phyloP scores from a whole-genome alignment of 768 basidiomycete species.

The Boletus edulis region DNA sequence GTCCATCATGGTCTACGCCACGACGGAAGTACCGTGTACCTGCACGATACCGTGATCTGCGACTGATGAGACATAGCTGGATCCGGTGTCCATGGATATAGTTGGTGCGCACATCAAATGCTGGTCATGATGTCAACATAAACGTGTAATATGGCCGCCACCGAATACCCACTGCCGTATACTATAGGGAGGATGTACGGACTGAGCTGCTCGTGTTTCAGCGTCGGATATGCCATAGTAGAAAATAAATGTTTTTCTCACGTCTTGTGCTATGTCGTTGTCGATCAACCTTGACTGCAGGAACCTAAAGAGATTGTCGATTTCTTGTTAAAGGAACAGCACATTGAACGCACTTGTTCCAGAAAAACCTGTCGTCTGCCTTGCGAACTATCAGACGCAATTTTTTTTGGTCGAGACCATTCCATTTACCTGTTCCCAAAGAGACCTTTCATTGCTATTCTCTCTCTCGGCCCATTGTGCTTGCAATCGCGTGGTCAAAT shows the following conservation, averaged over 20 bases:
- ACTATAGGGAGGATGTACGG: slow-evolving; percentile 89
- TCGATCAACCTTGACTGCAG: slow-evolving; percentile 63
- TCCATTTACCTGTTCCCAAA: slow-evolving; percentile 74
- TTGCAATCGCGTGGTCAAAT: slow-evolving; percentile 86
- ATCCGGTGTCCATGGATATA: slow-evolving; percentile 77
- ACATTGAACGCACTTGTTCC: slow-evolving; percentile 64
- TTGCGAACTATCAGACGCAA: slow-evolving; percentile 32
- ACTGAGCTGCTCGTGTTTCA: slow-evolving; percentile 55
- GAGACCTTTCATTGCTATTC: slow-evolving; percentile 48
- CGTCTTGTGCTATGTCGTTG: slow-evolving; percentile 58
- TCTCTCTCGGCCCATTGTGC: slow-evolving; percentile 65
- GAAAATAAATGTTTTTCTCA: slow-evolving; percentile 35
- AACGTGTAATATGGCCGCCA: neutral
- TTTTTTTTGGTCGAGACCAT: neutral
- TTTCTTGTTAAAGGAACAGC: neutral
- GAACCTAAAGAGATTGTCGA: slow-evolving; percentile 34
- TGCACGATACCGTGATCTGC: slow-evolving; percentile 90
- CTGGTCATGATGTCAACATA: slow-evolving; percentile 38
- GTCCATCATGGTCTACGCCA: slow-evolving; percentile 84
- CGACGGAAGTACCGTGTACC: slow-evolving; percentile 97
- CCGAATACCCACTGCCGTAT: slow-evolving; percentile 78
- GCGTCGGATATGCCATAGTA: slow-evolving; percentile 6
- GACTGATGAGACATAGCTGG: slow-evolving; percentile 85
- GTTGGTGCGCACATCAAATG: slow-evolving; percentile 79
- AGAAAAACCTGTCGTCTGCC: slow-evolving; percentile 97